Percentiles rank a stretch among this genome's conserved stretches.
phyloP scores from a whole-genome alignment of 176 grass and related monocot species.

The Lolium perenne region DNA sequence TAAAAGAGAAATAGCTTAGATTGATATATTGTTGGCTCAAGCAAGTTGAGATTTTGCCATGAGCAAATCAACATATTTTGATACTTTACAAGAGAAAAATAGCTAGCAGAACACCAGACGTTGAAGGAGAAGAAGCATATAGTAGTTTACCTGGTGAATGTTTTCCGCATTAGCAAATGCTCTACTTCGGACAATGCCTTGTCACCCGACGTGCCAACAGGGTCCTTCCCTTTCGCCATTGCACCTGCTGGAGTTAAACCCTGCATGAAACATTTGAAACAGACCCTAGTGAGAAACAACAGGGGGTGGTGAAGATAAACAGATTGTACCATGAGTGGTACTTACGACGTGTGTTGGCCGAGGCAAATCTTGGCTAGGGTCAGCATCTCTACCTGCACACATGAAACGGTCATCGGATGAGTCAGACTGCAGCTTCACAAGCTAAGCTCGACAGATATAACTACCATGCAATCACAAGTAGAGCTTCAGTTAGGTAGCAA shows the following conservation, averaged over 20 bases:
- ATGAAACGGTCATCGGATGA: conserved; percentile 15
- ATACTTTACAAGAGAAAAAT: neutral
- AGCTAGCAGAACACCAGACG: neutral
- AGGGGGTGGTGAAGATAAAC: neutral
- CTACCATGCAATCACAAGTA: neutral
- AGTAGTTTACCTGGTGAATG: conserved; percentile 50
- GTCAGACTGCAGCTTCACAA: neutral
- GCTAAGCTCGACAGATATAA: neutral
- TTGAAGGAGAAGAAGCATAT: conserved; percentile 23
- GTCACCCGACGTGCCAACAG: neutral
- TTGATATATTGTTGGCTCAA: neutral
- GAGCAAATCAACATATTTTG: neutral
- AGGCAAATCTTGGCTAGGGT: conserved; percentile 38
- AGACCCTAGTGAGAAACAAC: neutral
- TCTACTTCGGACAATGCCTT: conserved; percentile 66
- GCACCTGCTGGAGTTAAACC: conserved; percentile 33
- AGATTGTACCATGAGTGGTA: neutral
- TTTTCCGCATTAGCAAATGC: conserved; percentile 60
- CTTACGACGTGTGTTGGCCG: conserved; percentile 46
- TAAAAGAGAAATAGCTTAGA: neutral
- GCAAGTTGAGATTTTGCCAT: neutral
- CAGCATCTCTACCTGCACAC: conserved; percentile 39
- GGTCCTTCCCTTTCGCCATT: conserved; percentile 41
- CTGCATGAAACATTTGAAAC: conserved; percentile 36
- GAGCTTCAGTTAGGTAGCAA: neutral